Evolutionary conservation across 768 basidiomycete species (phyloP).

Genomic region (Tubosaeta sp.): DNA sequence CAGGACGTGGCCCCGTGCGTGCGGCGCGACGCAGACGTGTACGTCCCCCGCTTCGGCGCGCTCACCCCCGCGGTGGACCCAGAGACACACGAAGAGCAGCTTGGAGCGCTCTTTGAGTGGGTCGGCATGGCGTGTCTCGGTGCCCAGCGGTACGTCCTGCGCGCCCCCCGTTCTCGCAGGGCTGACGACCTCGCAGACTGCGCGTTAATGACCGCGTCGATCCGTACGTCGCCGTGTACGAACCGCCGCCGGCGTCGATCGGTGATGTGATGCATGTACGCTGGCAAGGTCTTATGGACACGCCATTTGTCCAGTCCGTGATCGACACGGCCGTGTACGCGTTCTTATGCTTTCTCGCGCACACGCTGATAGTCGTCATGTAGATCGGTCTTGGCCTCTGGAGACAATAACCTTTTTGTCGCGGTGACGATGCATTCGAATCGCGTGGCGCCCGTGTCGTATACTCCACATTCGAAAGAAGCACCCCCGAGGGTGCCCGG

Average conservation of each 20-base stretch:
- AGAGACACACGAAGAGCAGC: slow-evolving; percentile 19
- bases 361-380: not conserved
- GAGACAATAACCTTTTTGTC: slow-evolving; percentile 13
- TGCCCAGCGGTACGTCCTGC: slow-evolving; percentile 50
- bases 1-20: slow-evolving; percentile 20
- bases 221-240: slow-evolving; percentile 66
- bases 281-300: slow-evolving; percentile 58
- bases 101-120: slow-evolving; percentile 62
- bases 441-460: slow-evolving; percentile 47
- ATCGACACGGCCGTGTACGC: slow-evolving; percentile 41
- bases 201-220: slow-evolving; percentile 60
- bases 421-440: slow-evolving; percentile 33
- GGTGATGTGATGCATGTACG: slow-evolving; percentile 50
- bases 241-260: slow-evolving; percentile 44
- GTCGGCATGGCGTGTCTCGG: slow-evolving; percentile 65
- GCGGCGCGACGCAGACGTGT: slow-evolving; percentile 31
- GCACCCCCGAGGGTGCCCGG: slow-evolving; percentile 41
- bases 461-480: slow-evolving; percentile 37
- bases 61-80: slow-evolving; percentile 43
- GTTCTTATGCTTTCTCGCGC: not conserved
- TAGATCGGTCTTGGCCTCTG: slow-evolving; percentile 9
- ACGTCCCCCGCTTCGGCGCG: slow-evolving; percentile 36
- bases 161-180: not conserved
- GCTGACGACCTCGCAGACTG: slow-evolving; percentile 39
- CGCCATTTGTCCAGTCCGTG: slow-evolving; percentile 49